Base-by-base conservation (phyloP, 495 filamentous ascomycete genomes). In the Penicillium angulare region DNA sequence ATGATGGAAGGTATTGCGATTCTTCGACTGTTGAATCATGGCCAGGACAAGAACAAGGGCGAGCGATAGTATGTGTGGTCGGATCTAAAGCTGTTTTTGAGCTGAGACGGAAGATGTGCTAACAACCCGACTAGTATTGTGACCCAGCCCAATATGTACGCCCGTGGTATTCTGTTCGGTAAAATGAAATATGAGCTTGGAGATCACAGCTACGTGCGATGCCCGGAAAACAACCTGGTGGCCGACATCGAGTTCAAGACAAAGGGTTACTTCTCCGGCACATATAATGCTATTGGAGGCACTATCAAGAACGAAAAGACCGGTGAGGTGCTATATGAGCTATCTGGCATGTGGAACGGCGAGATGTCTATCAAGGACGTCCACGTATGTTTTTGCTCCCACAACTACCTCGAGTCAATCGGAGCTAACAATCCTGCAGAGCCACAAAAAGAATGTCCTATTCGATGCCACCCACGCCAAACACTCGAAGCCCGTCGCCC, bases 161-260 rank as follows among this genome's bases (percentile, higher is more conserved):
- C 92, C 29, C 83, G 93, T 48, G 93, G 93, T 20, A 97, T 99
- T 48, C 75, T 99, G 10, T 97, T 99, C 61, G 93, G 93, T 17
- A 97, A 96, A 70, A 97, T 99, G 93, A 97, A 96, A 69, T 99
- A 97, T 70, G 93, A 99, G 72, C 81, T 99, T 16, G 93, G 93
- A 31, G 93, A 99, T 66, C 92, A 96, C 73, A 95, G 91, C 70
- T 89, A 86, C 57, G 88, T 97, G n/a, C 80, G 84, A 51, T 99
- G 92, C 67, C 88, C 93, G 1, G 95, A 97, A 66, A 74, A 87
- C 21, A 83, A 87, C 34, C 74, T 97, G 12, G 77, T 82, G n/a
- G 91, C 91, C 52, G 93, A 97, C 64, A 85, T 99, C 49, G 93
- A 99, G 55, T 99, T 99, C 75, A 99, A 97, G 68, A 92, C 88